Evolutionary conservation across 1,139 yeast genomes (phyloP).

Genomic region (Pichia sp.): DNA sequence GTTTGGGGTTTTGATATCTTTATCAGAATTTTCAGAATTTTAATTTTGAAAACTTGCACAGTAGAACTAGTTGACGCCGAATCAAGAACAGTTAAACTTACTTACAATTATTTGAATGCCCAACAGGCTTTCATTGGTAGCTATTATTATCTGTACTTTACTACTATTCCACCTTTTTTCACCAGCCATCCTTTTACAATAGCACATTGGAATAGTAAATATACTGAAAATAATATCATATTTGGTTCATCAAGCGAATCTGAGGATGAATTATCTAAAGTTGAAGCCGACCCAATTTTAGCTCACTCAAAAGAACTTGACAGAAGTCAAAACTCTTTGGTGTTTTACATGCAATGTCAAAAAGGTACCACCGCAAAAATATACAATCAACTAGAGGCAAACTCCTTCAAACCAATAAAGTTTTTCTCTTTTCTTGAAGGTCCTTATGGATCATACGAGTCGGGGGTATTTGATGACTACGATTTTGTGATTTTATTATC

Average conservation of each 20-base stretch:
- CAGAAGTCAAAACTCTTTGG: too few species aligned
- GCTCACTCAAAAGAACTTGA: too few species aligned
- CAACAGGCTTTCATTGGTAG: conserved; percentile 13
- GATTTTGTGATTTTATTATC: conserved; percentile 6
- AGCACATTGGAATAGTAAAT: conserved; percentile 6
- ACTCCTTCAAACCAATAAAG: conserved; percentile 2
- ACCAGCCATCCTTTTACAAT: conserved; percentile 25
- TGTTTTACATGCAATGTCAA: conserved; percentile 11
- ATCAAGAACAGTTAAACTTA: conserved; percentile 32
- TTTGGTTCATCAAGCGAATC: not conserved
- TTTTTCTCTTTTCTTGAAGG: conserved; percentile 43
- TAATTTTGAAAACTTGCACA: conserved; percentile 25
- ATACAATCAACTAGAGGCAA: conserved; percentile 3
- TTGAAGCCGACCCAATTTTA: too few species aligned
- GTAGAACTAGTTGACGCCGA: conserved; percentile 25
- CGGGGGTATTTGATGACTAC: conserved; percentile 3
- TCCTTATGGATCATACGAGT: conserved; percentile 8
- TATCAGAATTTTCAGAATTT: conserved; percentile 28
- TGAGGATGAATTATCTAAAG: not conserved
- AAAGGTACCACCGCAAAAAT: conserved; percentile 18
- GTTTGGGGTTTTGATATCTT: conserved; percentile 32
- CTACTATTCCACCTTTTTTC: conserved; percentile 15
- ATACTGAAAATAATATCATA: not conserved
- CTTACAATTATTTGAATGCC: conserved; percentile 6
- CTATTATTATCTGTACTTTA: conserved; percentile 18